Conservation (phyloP, 2,329 filamentous ascomycete species). For the Chrysoporthe puriensis region DNA sequence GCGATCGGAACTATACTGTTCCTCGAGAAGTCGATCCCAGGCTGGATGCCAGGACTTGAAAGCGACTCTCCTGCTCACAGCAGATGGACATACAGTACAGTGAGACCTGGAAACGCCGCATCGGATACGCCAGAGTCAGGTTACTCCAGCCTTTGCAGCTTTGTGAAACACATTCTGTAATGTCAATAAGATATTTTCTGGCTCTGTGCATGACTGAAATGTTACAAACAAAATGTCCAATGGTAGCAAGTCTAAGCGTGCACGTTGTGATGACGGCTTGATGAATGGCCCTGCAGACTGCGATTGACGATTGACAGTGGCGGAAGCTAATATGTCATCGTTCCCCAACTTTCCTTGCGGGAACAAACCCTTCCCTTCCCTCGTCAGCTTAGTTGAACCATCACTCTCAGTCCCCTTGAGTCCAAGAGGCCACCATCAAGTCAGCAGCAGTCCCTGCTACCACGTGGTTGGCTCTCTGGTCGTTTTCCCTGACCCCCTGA, state of each 20-base stretch:
- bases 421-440: not conserved
- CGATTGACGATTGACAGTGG: not conserved
- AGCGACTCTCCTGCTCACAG: not conserved
- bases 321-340: conserved; percentile 6
- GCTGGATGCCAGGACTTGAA: not conserved
- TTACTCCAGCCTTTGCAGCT: not conserved
- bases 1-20: not conserved
- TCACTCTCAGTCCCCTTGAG: not conserved
- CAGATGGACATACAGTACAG: not conserved
- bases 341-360: not conserved
- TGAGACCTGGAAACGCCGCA: not conserved
- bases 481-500: not conserved
- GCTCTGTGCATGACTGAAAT: not conserved
- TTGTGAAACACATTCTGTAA: not conserved
- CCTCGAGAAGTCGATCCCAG: not conserved
- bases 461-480: conserved; percentile 18
- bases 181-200: not conserved
- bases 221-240: not conserved
- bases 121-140: not conserved
- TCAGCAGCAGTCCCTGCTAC: conserved; percentile 16
- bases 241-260: not conserved
- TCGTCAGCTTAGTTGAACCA: not conserved
- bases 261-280: conserved; percentile 5
- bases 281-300: conserved; percentile 7
- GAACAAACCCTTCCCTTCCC: conserved; percentile 6